Conservation (phyloP, 164 flowering plant genomes). For the Dillenia turbinata region DNA sequence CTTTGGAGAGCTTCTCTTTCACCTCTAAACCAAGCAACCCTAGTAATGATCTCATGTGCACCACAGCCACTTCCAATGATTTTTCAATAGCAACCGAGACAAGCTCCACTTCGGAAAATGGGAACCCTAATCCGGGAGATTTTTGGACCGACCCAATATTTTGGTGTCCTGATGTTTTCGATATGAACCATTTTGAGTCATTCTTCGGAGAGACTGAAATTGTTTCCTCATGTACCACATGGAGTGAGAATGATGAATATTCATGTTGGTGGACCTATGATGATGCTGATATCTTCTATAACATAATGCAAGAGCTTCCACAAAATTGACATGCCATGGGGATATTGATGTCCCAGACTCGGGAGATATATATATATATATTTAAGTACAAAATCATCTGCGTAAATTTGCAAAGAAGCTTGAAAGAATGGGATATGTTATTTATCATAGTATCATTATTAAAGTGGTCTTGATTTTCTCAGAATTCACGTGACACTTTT, state of each 20-base stretch:
- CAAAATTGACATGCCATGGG: not conserved
- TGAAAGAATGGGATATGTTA: no score
- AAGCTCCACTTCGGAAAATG: not conserved
- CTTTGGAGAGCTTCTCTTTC: constrained; percentile 10
- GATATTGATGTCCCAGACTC: no score
- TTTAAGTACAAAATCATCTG: no score
- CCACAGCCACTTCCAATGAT: not conserved
- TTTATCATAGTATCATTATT: no score
- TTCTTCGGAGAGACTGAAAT: not conserved
- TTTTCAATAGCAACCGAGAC: not conserved
- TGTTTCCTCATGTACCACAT: not conserved
- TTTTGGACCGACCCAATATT: constrained; percentile 28
- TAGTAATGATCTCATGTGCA: not conserved
- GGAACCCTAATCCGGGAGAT: not conserved
- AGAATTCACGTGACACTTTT: no score
- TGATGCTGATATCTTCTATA: constrained; percentile 4
- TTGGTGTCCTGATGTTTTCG: constrained; percentile 6
- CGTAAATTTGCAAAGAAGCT: no score
- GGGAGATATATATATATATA: no score
- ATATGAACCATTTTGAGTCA: not conserved
- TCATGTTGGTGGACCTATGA: not conserved
- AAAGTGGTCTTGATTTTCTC: no score
- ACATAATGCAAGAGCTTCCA: constrained; percentile 6
- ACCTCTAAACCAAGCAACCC: constrained; percentile 7
- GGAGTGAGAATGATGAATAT: not conserved